Evolutionary conservation across 179 eudicot species (phyloP), one percentile per base, ranked within the genome.

Genomic region (Patellifolia procumbens): DNA sequence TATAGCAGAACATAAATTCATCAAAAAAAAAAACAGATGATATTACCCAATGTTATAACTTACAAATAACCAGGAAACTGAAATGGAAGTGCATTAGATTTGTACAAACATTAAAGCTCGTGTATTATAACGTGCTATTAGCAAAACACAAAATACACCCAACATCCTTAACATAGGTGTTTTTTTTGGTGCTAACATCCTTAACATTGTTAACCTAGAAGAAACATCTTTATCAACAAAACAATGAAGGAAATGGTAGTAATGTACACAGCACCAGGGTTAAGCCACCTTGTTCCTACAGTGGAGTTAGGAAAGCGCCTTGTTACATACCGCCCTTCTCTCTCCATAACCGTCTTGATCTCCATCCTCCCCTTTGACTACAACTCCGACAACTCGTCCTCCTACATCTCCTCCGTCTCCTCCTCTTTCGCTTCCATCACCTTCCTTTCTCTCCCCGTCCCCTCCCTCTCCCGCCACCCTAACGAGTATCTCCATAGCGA

Each of bases 271-370:
- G 81, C 91, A 35, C 91, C 91, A 26, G 88, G 79, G 7, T 83
- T 87, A 35, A 90, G 89, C 45, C 92, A 89, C 78, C 79, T 87
- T 10, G 79, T 89, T 49, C 77, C 92, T 49, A 81, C 88, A 88
- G 88, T 88, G 53, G 91, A 89, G 76, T 86, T 89, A 0, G 91
- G 85, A 2, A 88, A 85, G 68, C 80, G 83, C 70, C 74, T 88
- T 49, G 66, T 80, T 48, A 19, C 10, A 46, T 84, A 78, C 83
- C 75, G 56, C 70, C 88, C 90, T 43, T 78, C 83, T 12, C 39
- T 81, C 74, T 80, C 85, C 73, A 77, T 86, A 68, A 73, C 76
- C 39, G 73, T 89, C 83, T 83, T 89, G 51, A 80, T 70, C 65
- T 29, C 80, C 35, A 55, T 61, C n/a, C 80, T 85, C 2, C 86